Base-by-base conservation (phyloP, 2,329 filamentous ascomycete genomes). In the Alternaria ethzedia region DNA sequence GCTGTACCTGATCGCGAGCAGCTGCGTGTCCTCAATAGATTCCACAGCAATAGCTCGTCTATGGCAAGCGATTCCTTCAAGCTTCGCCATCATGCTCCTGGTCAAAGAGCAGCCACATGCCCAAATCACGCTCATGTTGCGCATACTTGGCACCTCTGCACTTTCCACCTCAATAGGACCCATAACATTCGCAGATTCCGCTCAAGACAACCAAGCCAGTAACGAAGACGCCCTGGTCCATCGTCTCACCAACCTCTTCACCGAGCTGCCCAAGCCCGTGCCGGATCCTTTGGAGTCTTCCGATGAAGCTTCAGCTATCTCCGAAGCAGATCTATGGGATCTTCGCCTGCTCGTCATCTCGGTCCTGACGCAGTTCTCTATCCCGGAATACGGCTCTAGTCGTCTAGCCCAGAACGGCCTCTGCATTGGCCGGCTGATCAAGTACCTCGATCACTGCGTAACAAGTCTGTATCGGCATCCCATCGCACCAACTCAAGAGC, bases 371-470 rank as follows among this genome's bases (percentile, higher is more conserved):
- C 82, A 86, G 2, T 90, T 94, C 75, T 86, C 88, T 2, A 81
- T 87, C n/a, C 80, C 85, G 0, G 59, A 66, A 3, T 88, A 91
- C 71, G 90, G 90, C 9, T 86, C 87, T 2, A 76, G 83, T 23
- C 87, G 91, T 49, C 85, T 97, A 9, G 91, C 90, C 0, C 81
- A 83, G 6, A 91, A 96, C 76, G 86, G 86, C 4, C 87, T 86
- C 44, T 89, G 89, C 12, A 87, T 97, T 15, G 93, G 92, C 1
- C 88, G 92, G 4, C 82, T 97, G 0, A 89, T 96, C 25, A 87
- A 89, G 25, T 88, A 91, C 47, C 88, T 94, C 55, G 90, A 96
- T 62, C 91, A 93, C 67, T 88, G 91, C 67, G 81, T 97, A 13
- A 84, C 86, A 49, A 80, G 82, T 4, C 77, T 91, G 1, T 91